Percentiles rank a stretch among this genome's conserved stretches.
Conservation (phyloP, 2,329 filamentous ascomycete genomes). For the Orbilia blumenaviensis region DNA sequence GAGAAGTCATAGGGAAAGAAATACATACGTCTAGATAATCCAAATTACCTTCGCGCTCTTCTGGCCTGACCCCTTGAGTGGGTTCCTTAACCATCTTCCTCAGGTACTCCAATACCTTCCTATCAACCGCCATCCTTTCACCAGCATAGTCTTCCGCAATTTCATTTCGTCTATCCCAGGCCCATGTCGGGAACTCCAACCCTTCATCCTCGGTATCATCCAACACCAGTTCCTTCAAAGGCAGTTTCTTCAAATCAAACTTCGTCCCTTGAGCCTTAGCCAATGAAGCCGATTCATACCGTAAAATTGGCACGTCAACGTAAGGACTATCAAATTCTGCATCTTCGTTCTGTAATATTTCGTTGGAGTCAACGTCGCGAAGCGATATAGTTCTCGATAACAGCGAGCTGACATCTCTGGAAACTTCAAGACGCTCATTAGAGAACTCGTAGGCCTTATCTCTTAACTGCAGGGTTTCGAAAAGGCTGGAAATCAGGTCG, state of each 20-base stretch:
- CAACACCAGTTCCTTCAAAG: neutral
- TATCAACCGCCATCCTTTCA: constrained; percentile 40
- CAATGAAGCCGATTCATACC: neutral
- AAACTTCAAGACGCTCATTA: constrained; percentile 16
- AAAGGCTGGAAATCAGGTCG: neutral
- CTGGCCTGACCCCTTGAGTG: neutral
- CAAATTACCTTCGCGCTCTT: neutral
- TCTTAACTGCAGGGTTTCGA: neutral
- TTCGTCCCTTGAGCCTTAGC: neutral
- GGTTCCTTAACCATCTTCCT: constrained; percentile 22
- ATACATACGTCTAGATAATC: no score
- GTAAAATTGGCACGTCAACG: constrained; percentile 27
- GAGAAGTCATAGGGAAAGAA: no score
- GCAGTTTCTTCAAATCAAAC: constrained; percentile 10
- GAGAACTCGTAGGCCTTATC: neutral
- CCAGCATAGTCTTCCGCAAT: constrained; percentile 18
- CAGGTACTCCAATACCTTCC: constrained; percentile 30
- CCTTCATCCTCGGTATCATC: constrained; percentile 28
- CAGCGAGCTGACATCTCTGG: constrained; percentile 22
- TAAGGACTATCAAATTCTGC: neutral
- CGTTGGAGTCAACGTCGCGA: neutral
- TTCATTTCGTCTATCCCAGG: constrained; percentile 44
- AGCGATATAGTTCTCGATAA: constrained; percentile 22
- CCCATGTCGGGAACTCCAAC: constrained; percentile 24
- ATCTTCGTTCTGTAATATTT: neutral